phyloP scores from a whole-genome alignment of 345 rosid genomes.

The Eucalyptus pauciflora region DNA sequence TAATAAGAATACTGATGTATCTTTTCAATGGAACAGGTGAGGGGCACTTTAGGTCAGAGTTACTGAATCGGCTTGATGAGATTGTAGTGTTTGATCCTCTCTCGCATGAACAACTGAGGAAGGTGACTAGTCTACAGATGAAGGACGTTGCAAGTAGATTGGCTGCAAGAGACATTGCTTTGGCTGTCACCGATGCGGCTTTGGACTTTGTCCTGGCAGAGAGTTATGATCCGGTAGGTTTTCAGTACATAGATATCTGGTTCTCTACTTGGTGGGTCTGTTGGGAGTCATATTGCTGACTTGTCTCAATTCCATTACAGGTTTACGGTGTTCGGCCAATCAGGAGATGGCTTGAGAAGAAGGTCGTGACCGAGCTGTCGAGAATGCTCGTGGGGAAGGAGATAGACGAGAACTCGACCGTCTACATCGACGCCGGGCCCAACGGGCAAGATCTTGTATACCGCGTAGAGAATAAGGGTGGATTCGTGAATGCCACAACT shows the following conservation, averaged over 20 bases:
- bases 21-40: slow-evolving; percentile 22
- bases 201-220: slow-evolving; percentile 52
- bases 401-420: slow-evolving; percentile 76
- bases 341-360: slow-evolving; percentile 88
- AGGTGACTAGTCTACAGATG: slow-evolving; percentile 74
- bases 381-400: slow-evolving; percentile 74
- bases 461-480: slow-evolving; percentile 63
- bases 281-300: background rate
- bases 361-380: slow-evolving; percentile 79
- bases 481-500: slow-evolving; percentile 56
- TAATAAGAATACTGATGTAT: background rate
- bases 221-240: slow-evolving; percentile 78
- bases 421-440: slow-evolving; percentile 48
- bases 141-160: slow-evolving; percentile 72
- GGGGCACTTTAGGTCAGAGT: slow-evolving; percentile 77
- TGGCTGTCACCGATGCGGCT: slow-evolving; percentile 80
- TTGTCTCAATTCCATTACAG: slow-evolving; percentile 2
- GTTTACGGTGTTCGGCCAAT: slow-evolving; percentile 88
- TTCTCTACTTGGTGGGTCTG: background rate
- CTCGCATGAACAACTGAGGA: slow-evolving; percentile 75
- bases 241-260: background rate
- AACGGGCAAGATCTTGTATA: slow-evolving; percentile 30
- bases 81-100: slow-evolving; percentile 83
- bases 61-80: slow-evolving; percentile 82
- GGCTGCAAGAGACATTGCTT: slow-evolving; percentile 81